Evolutionary conservation across 2,329 filamentous ascomycete species (phyloP).

Genomic region (Plenodomus tracheiphilus): DNA sequence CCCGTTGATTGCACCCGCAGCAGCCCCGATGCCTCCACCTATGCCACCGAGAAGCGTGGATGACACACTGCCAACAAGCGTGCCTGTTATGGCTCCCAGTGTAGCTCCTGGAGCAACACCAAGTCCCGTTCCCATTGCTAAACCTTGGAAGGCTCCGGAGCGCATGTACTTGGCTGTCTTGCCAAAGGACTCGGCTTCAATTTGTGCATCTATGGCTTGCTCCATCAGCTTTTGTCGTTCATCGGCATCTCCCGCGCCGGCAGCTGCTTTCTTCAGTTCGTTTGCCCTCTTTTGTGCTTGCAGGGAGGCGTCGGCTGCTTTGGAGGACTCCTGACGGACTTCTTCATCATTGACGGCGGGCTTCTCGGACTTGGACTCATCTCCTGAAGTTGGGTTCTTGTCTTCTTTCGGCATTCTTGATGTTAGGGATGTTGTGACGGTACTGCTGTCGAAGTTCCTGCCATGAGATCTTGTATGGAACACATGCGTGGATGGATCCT

Average conservation of each 20-base stretch:
- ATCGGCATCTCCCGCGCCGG: slow-evolving; percentile 18
- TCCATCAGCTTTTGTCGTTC: slow-evolving; percentile 26
- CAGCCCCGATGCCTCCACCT: slow-evolving; percentile 21
- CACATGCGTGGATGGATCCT: too few relatives aligned
- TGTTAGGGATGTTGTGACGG: not conserved
- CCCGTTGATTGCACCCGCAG: slow-evolving; percentile 21
- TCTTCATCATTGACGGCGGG: slow-evolving; percentile 21
- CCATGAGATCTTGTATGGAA: too few relatives aligned
- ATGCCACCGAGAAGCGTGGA: slow-evolving; percentile 22
- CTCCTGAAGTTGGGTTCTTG: not conserved
- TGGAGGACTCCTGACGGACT: slow-evolving; percentile 21
- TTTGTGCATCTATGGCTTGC: slow-evolving; percentile 22
- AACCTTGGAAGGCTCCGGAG: slow-evolving; percentile 28
- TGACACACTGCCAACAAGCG: slow-evolving; percentile 23
- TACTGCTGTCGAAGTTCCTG: not conserved
- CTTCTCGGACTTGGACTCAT: slow-evolving; percentile 3
- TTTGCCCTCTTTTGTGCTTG: slow-evolving; percentile 22
- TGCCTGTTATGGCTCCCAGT: slow-evolving; percentile 23
- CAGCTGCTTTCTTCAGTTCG: slow-evolving; percentile 23
- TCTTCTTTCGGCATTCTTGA: slow-evolving; percentile 6
- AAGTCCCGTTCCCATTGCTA: slow-evolving; percentile 25
- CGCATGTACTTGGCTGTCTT: slow-evolving; percentile 31
- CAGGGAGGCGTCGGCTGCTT: slow-evolving; percentile 20
- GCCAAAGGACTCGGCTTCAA: slow-evolving; percentile 27
- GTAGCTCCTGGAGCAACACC: slow-evolving; percentile 24